Evolutionary conservation across 2,329 filamentous ascomycete genomes (phyloP).

Genomic region (Graphilbum sp.): DNA sequence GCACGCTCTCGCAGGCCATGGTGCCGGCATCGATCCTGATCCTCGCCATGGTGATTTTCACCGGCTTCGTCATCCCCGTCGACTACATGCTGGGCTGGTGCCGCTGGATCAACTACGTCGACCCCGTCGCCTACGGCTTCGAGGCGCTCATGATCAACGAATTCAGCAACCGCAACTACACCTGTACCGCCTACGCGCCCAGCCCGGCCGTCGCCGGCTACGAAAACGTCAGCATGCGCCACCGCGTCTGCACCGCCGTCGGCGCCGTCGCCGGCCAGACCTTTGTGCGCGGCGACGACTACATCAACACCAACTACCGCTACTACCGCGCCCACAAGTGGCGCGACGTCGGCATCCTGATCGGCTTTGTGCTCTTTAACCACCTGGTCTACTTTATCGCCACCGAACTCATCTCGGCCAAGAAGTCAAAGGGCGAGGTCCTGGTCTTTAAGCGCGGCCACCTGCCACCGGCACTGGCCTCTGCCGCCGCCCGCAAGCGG

Average conservation of each 20-base stretch:
- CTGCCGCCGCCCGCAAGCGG: too few species aligned
- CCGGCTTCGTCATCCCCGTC: neutral
- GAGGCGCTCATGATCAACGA: slow-evolving; percentile 18
- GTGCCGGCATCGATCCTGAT: slow-evolving; percentile 12
- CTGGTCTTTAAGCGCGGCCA: slow-evolving; percentile 55
- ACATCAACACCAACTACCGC: slow-evolving; percentile 33
- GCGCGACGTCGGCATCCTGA: slow-evolving; percentile 54
- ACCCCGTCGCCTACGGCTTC: neutral
- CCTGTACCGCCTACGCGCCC: slow-evolving; percentile 30
- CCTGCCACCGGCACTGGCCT: slow-evolving; percentile 27
- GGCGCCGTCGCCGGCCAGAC: slow-evolving; percentile 35
- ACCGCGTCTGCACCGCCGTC: slow-evolving; percentile 38
- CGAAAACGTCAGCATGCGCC: slow-evolving; percentile 14
- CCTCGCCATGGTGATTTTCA: neutral
- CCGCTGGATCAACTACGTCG: slow-evolving; percentile 1
- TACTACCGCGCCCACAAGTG: slow-evolving; percentile 46
- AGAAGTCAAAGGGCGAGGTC: slow-evolving; percentile 60
- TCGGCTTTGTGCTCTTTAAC: slow-evolving; percentile 46
- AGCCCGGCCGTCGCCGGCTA: slow-evolving; percentile 18
- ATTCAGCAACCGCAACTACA: slow-evolving; percentile 49
- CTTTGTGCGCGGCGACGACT: slow-evolving; percentile 41
- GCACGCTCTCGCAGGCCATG: slow-evolving; percentile 34
- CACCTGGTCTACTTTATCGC: slow-evolving; percentile 40
- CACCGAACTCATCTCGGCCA: slow-evolving; percentile 46
- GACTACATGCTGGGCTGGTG: slow-evolving; percentile 1